These are phyloP conservation scores for Alternaria tenuissima DNA, from an alignment of 2,329 filamentous ascomycete genomes.

Conservation along the genomic window DNA sequence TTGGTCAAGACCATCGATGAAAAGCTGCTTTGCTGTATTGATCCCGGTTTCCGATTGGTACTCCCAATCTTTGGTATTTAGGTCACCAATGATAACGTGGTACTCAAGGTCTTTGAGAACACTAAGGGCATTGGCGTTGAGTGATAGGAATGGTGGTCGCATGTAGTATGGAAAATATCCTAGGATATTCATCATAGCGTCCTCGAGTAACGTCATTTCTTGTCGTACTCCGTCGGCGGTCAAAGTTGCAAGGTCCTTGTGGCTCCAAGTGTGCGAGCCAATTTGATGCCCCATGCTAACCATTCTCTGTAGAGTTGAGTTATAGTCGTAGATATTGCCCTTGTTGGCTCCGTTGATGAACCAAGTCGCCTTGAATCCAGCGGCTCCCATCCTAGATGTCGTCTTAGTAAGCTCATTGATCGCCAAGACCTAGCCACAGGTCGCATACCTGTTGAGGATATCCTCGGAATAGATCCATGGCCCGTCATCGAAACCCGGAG, in stretches of 20 bases:
- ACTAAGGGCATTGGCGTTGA: slow-evolving; percentile 41
- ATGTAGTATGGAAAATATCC: slow-evolving; percentile 62
- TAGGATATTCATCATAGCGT: slow-evolving; percentile 59
- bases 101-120: slow-evolving; percentile 56
- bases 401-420: neutral
- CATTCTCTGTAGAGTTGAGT: slow-evolving; percentile 3
- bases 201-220: slow-evolving; percentile 58
- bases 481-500: slow-evolving; percentile 9
- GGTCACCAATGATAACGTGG: slow-evolving; percentile 65
- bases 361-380: slow-evolving; percentile 7
- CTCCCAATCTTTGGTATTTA: slow-evolving; percentile 67
- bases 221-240: slow-evolving; percentile 50
- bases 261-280: slow-evolving; percentile 47
- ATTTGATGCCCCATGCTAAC: slow-evolving; percentile 5
- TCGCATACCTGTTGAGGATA: slow-evolving; percentile 1
- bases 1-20: slow-evolving; percentile 37
- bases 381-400: slow-evolving; percentile 1
- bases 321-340: slow-evolving; percentile 6
- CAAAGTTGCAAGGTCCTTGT: slow-evolving; percentile 53
- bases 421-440: too few species aligned
- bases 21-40: slow-evolving; percentile 59
- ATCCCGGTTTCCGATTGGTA: slow-evolving; percentile 55
- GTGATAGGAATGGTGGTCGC: slow-evolving; percentile 51
- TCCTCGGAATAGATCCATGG: slow-evolving; percentile 4
- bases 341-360: slow-evolving; percentile 10